A percentile compares a stretch with the other conserved stretches of the same genome.
Conservation (phyloP, 345 rosid genomes). For the Salix suchowensis region DNA sequence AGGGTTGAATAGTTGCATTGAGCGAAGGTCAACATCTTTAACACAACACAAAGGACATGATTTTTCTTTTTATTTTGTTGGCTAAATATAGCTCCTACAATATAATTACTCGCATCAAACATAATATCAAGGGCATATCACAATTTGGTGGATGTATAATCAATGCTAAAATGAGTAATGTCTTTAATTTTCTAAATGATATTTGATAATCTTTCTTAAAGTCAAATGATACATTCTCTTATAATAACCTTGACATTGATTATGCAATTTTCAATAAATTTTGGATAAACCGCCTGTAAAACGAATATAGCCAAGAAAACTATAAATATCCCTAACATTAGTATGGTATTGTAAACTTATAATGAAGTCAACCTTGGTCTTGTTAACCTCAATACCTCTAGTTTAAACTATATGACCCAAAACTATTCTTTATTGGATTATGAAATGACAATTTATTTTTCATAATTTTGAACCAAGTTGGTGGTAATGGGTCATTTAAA, state of each 20-base stretch:
- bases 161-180: too few relatives aligned
- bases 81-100: too few relatives aligned
- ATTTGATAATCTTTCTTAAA: neutral
- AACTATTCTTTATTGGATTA: neutral
- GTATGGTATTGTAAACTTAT: neutral
- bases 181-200: too few relatives aligned
- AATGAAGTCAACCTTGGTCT: neutral
- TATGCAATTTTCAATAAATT: neutral
- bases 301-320: neutral
- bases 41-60: too few relatives aligned
- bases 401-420: neutral
- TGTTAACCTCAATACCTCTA: neutral
- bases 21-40: too few relatives aligned
- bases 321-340: neutral
- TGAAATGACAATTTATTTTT: too few relatives aligned
- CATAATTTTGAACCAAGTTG: too few relatives aligned
- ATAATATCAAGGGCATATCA: too few relatives aligned
- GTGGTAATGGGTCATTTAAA: neutral
- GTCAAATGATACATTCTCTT: neutral
- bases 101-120: too few relatives aligned
- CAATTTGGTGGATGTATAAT: too few relatives aligned
- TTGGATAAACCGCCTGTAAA: neutral
- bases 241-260: neutral
- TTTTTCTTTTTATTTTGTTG: too few relatives aligned
- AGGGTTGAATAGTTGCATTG: too few relatives aligned